A percentile compares a stretch with the other conserved stretches of the same genome.
These are phyloP conservation scores for Babesia sp. DNA, from an alignment of 169 alveolate species.

Conservation along the genomic window DNA sequence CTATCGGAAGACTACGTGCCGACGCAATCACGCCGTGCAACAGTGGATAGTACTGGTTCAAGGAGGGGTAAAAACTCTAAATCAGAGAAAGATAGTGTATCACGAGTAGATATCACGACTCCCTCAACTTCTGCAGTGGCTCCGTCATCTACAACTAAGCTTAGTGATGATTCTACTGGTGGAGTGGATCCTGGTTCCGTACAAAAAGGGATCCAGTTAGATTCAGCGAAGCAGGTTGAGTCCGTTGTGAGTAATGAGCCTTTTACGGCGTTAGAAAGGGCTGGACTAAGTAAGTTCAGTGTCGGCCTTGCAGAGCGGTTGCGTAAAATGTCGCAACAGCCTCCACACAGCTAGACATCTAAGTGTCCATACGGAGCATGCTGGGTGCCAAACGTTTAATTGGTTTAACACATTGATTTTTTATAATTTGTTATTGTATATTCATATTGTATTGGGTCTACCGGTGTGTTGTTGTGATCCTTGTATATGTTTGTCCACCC, in stretches of 20 bases:
- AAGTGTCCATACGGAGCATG: neutral
- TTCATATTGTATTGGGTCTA: neutral
- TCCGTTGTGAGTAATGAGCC: neutral
- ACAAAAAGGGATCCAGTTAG: neutral
- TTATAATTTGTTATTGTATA: neutral
- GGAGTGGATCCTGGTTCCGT: too few relatives aligned
- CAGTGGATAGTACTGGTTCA: neutral
- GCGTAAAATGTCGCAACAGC: neutral
- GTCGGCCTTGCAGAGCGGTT: slow-evolving; percentile 24
- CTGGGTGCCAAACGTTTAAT: neutral
- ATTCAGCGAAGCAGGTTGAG: neutral
- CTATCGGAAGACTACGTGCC: slow-evolving; percentile 1
- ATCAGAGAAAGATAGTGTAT: too few relatives aligned
- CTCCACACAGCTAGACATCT: slow-evolving; percentile 5
- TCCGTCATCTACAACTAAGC: too few relatives aligned
- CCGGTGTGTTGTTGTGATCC: neutral
- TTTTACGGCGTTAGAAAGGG: neutral
- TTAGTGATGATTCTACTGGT: too few relatives aligned
- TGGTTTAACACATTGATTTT: neutral
- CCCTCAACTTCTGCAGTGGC: too few relatives aligned
- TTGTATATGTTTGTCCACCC: neutral
- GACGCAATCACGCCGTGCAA: neutral
- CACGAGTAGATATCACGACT: too few relatives aligned
- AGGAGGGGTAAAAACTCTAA: neutral
- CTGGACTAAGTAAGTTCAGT: slow-evolving; percentile 6